Evolutionary conservation across 192 early-diverging fungal genomes (phyloP).

Genomic region (Coemansia reversa): DNA sequence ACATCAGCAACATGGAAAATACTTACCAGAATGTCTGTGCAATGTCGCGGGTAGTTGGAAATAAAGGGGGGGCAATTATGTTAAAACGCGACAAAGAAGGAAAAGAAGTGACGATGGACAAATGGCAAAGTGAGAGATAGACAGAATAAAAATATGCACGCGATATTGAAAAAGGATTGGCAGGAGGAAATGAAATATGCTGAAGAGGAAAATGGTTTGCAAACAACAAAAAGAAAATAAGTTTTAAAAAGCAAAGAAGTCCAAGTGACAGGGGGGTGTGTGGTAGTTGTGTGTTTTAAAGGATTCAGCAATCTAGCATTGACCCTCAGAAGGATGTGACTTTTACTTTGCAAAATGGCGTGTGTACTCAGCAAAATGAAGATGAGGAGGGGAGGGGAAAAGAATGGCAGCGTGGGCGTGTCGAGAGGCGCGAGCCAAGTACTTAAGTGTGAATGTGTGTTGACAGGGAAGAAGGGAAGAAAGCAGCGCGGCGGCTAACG

Average conservation of each 20-base stretch:
- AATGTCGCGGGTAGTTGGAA: not conserved
- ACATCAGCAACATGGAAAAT: not conserved
- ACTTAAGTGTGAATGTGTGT: constrained; percentile 7
- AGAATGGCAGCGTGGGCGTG: constrained; percentile 10
- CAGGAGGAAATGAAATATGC: constrained; percentile 3
- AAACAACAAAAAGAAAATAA: constrained; percentile 4
- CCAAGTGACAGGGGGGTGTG: not conserved
- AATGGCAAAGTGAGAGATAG: not conserved
- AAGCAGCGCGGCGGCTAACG: constrained; percentile 1
- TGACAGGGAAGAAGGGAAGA: constrained; percentile 4
- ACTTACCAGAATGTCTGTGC: not conserved
- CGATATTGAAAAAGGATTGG: constrained; percentile 14
- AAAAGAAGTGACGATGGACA: not conserved
- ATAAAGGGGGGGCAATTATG: not conserved
- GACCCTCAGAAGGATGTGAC: not conserved
- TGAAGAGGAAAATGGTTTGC: not conserved
- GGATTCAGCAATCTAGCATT: not conserved
- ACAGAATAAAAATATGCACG: constrained; percentile 14
- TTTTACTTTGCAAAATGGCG: not conserved
- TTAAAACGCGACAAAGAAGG: not conserved
- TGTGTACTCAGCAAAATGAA: not conserved
- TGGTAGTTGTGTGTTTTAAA: not conserved
- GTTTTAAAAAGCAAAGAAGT: not conserved
- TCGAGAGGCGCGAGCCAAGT: constrained; percentile 3
- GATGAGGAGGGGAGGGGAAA: not conserved